phyloP scores from a whole-genome alignment of 1,139 yeast genomes.

The Taiozyma sp. region DNA sequence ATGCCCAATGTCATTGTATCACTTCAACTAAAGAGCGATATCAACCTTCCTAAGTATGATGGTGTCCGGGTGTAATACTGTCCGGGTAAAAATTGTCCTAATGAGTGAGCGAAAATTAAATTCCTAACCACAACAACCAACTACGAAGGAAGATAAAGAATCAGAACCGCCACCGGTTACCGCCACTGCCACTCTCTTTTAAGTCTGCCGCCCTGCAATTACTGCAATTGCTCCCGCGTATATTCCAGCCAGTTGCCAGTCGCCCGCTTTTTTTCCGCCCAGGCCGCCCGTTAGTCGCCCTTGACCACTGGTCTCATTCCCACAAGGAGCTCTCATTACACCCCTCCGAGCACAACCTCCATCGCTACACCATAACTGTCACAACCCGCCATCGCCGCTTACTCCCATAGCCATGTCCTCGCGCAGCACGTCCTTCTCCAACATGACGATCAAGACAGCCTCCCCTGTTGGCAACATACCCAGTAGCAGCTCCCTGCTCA shows the following conservation, averaged over 20 bases:
- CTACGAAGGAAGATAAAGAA: neutral
- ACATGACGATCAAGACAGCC: constrained; percentile 5
- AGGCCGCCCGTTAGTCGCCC: neutral
- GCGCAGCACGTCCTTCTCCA: neutral
- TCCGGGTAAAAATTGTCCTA: neutral
- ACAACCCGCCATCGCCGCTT: too few species aligned
- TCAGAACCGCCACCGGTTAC: too few species aligned
- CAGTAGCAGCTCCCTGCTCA: neutral
- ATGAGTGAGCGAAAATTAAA: neutral
- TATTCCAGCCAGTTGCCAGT: neutral
- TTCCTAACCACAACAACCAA: neutral
- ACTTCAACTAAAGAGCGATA: neutral
- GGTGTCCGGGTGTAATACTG: neutral
- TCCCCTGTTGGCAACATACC: constrained; percentile 7
- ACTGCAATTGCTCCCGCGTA: neutral
- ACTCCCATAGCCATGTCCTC: neutral
- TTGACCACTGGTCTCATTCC: neutral
- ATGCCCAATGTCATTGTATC: too few species aligned
- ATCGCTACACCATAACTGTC: too few species aligned
- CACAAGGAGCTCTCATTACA: neutral
- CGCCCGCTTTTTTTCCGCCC: neutral
- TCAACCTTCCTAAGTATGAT: neutral
- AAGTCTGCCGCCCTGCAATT: neutral
- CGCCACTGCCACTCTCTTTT: too few species aligned
- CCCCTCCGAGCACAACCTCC: neutral